Evolutionary conservation across 2,329 filamentous ascomycete genomes (phyloP), one percentile per base, ranked within the genome.

Genomic region (Verticillium klebahnii): DNA sequence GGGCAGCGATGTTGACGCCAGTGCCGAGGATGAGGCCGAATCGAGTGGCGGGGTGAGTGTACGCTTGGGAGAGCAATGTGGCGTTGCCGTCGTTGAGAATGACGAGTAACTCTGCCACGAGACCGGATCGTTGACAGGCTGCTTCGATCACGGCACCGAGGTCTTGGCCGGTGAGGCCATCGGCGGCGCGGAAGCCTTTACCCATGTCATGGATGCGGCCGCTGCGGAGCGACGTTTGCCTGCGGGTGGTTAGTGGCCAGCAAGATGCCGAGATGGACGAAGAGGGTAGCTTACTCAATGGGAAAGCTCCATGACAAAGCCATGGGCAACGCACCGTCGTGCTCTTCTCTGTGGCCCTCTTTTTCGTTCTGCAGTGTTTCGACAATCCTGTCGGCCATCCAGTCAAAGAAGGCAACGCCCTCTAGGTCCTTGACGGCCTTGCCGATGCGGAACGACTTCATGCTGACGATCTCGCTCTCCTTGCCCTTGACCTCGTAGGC

Each of bases 221-320:
- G 57, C 84, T 81, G 57, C 81, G 81, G 34, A 87, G 74, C 2
- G 86, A 88, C 14, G 85, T 87, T 83, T 90, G 87, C 66, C 86
- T 88, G 59, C n/a, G 40, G 29, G 58, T n/a, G 23, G 68, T 67
- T 17, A 60, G 60, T 56, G 34, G 25, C n/a, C 39, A 34, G 15
- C 17, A 19, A 19, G 29, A 29, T 29, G 29, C 29, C 4, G 29
- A 29, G 29, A 29, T 52, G 7, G 36, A n/a, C 56, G 32, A 34
- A 78, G 5, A 29, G 29, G 5, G 6, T 6, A 29, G 29, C 85
- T 70, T 77, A 89, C 86, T 89, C 84, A 55, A 90, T 85, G 31
- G 87, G 87, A 67, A 90, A 90, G 62, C 87, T 89, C 86, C 87
- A 90, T 6, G 87, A 85, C 64, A 89, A 72, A 1, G 86, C 86